Percentiles rank a stretch among this genome's conserved stretches.
phyloP scores from a whole-genome alignment of 257 asterid genomes.

The Galeopsis tetrahit region DNA sequence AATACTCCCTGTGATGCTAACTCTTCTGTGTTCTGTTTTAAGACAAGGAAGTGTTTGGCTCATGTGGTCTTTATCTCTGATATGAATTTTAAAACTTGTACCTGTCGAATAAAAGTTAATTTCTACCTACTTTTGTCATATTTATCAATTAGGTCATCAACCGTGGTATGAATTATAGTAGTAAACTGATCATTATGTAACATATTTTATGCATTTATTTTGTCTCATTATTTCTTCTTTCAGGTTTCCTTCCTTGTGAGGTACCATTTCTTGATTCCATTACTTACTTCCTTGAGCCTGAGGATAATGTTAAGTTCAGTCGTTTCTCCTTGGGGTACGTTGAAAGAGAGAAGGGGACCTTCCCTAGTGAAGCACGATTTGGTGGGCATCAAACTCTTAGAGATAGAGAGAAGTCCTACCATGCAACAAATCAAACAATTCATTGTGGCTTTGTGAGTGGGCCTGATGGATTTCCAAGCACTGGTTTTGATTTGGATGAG shows the following conservation, averaged over 20 bases:
- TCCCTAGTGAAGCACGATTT: constrained; percentile 57
- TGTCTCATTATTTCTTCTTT: constrained; percentile 31
- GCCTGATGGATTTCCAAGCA: constrained; percentile 55
- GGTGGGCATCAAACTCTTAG: constrained; percentile 84
- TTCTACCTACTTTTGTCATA: background rate
- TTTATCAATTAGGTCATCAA: background rate
- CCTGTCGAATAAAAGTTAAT: too few relatives aligned
- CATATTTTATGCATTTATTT: constrained; percentile 13
- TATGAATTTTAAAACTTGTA: too few relatives aligned
- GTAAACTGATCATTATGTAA: constrained; percentile 13
- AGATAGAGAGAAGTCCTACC: constrained; percentile 77
- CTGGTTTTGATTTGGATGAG: constrained; percentile 84
- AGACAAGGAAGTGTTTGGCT: too few relatives aligned
- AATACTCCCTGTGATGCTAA: constrained; percentile 10
- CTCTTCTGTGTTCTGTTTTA: too few relatives aligned
- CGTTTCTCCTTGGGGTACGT: constrained; percentile 73
- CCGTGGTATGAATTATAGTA: background rate
- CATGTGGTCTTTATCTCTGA: too few relatives aligned
- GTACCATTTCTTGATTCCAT: constrained; percentile 72
- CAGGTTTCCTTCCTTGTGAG: constrained; percentile 83
- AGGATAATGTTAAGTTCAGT: constrained; percentile 59
- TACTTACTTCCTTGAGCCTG: constrained; percentile 69
- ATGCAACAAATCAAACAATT: constrained; percentile 71
- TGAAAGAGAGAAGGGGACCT: constrained; percentile 57
- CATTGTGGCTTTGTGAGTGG: constrained; percentile 88